A percentile compares a stretch with the other conserved stretches of the same genome.
Evolutionary conservation across 2,329 filamentous ascomycete genomes (phyloP).

Genomic region (Didymellaceae sp.): DNA sequence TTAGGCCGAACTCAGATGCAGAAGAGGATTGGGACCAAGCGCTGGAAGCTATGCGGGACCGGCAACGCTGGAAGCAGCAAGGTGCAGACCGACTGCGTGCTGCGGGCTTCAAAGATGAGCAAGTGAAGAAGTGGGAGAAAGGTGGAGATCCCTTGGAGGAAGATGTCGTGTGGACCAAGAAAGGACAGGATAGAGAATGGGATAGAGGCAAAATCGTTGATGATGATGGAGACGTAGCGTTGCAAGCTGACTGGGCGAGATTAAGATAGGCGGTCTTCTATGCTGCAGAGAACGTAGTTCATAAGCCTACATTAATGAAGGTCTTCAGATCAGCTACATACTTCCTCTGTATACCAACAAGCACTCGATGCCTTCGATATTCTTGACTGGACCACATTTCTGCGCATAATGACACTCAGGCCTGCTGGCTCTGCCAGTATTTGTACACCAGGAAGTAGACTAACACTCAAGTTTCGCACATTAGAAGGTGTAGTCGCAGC

Average conservation of each 20-base stretch:
- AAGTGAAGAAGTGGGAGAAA: slow-evolving; percentile 75
- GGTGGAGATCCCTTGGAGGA: slow-evolving; percentile 67
- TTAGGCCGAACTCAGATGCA: slow-evolving; percentile 56
- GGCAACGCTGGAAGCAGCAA: slow-evolving; percentile 76
- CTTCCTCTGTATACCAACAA: no score
- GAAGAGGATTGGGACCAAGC: slow-evolving; percentile 80
- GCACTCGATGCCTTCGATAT: no score
- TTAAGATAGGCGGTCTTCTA: slow-evolving; percentile 28
- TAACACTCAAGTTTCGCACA: no score
- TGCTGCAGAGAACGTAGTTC: no score
- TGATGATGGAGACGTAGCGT: slow-evolving; percentile 60
- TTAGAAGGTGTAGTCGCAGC: no score
- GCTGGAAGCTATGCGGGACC: slow-evolving; percentile 77
- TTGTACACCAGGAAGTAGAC: no score
- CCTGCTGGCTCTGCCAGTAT: no score
- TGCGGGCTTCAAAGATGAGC: slow-evolving; percentile 78
- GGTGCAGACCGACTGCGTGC: slow-evolving; percentile 77
- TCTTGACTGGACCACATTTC: no score
- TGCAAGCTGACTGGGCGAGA: slow-evolving; percentile 58
- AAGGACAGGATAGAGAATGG: slow-evolving; percentile 72
- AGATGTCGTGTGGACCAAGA: slow-evolving; percentile 75
- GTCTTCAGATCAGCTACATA: no score
- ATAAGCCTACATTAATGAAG: no score
- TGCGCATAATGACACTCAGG: no score
- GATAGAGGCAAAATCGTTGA: slow-evolving; percentile 68